These are phyloP conservation scores for Trifolium fragiferum DNA, from an alignment of 306 rosid genomes.

Conservation along the genomic window DNA sequence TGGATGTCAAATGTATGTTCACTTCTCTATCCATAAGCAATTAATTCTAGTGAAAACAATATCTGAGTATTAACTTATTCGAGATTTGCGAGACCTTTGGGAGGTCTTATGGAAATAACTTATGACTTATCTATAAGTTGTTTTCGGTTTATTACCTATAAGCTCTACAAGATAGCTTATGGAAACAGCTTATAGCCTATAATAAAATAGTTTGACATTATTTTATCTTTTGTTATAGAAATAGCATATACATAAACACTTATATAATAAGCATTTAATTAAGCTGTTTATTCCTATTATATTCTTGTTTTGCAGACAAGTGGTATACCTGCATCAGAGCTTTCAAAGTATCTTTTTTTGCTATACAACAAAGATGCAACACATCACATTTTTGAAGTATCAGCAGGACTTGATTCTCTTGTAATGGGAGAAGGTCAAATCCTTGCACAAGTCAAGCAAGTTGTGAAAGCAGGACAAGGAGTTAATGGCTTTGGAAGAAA, in stretches of 20 bases:
- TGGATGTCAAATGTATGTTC: constrained; percentile 93
- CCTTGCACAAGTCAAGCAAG: constrained; percentile 98
- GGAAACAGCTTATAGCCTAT: not conserved
- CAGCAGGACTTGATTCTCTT: constrained; percentile 98
- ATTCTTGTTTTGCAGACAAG: constrained; percentile 72
- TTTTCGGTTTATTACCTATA: too few relatives aligned
- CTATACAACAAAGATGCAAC: constrained; percentile 92
- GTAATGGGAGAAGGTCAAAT: constrained; percentile 99
- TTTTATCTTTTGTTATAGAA: not conserved
- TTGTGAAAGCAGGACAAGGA: constrained; percentile 97
- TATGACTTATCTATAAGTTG: not conserved
- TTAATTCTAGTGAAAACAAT: not conserved
- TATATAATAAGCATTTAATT: not conserved
- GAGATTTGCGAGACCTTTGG: too few relatives aligned
- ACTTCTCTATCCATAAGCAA: not conserved
- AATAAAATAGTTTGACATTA: too few relatives aligned
- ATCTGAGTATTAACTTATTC: too few relatives aligned
- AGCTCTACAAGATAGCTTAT: not conserved
- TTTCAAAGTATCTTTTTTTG: constrained; percentile 79
- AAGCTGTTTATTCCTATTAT: constrained; percentile 12
- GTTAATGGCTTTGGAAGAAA: constrained; percentile 96
- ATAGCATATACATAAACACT: not conserved
- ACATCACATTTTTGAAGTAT: constrained; percentile 89
- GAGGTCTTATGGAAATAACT: not conserved
- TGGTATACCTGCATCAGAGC: constrained; percentile 85